Conservation (phyloP, 192 early-diverging fungal species). For the Podila minutissima region DNA sequence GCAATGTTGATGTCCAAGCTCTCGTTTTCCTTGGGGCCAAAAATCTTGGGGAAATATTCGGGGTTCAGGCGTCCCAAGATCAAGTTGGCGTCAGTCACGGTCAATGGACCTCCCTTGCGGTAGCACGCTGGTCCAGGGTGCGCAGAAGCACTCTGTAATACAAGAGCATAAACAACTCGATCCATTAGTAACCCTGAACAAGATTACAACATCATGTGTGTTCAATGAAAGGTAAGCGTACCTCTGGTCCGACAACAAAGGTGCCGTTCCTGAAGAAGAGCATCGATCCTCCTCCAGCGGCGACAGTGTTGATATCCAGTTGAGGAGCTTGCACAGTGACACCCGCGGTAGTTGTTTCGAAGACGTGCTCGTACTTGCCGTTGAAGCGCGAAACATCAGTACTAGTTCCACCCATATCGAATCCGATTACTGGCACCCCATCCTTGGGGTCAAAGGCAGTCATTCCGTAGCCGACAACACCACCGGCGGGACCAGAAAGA, state of each 20-base stretch:
- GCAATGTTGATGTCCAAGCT: conserved; percentile 79
- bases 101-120: conserved; percentile 89
- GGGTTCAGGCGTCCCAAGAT: conserved; percentile 86
- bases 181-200: neutral
- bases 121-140: conserved; percentile 98
- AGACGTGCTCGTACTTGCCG: conserved; percentile 91
- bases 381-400: conserved; percentile 95
- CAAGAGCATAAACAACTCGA: no score
- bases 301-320: conserved; percentile 95
- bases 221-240: conserved; percentile 9
- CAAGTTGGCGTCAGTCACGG: conserved; percentile 96
- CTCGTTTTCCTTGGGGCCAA: conserved; percentile 87
- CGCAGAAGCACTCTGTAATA: conserved; percentile 78
- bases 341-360: conserved; percentile 92
- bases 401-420: conserved; percentile 96
- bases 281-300: conserved; percentile 94
- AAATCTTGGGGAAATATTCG: conserved; percentile 93
- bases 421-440: conserved; percentile 84
- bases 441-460: conserved; percentile 60
- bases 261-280: conserved; percentile 94
- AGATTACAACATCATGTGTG: neutral
- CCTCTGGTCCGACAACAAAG: conserved; percentile 90
- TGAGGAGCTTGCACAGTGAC: conserved; percentile 96
- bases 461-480: conserved; percentile 84
- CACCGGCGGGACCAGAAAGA: conserved; percentile 94